These are phyloP conservation scores for Lentinus brumalis DNA, from an alignment of 768 basidiomycete species.

Conservation along the genomic window DNA sequence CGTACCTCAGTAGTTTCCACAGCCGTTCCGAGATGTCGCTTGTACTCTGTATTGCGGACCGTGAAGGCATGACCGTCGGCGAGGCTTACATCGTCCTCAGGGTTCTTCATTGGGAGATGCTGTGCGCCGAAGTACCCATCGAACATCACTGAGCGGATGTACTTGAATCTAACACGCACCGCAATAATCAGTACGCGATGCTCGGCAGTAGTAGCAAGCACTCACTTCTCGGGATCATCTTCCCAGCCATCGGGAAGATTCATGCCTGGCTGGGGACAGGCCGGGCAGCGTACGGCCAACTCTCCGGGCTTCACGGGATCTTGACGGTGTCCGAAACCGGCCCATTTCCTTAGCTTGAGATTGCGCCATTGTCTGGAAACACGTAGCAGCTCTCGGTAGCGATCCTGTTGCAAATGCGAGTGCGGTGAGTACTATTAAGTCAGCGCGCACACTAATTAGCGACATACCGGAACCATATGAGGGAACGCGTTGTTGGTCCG, in stretches of 20 bases:
- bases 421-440: neutral
- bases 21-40: no score
- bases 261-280: conserved; percentile 9
- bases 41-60: no score
- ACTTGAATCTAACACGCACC: neutral
- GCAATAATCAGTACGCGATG: neutral
- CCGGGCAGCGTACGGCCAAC: neutral
- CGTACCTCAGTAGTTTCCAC: no score
- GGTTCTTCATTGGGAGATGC: conserved; percentile 25
- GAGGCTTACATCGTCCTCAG: conserved; percentile 28
- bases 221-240: neutral
- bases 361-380: neutral
- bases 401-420: neutral
- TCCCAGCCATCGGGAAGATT: conserved; percentile 4
- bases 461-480: neutral
- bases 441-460: neutral
- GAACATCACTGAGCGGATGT: neutral
- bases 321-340: neutral
- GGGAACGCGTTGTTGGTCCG: neutral
- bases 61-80: conserved; percentile 22
- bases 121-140: conserved; percentile 4
- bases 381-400: neutral
- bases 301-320: neutral
- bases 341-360: neutral
- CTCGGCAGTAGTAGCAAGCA: neutral